phyloP scores from a whole-genome alignment of 2,329 filamentous ascomycete species.

The Epichloe aotearoae region DNA sequence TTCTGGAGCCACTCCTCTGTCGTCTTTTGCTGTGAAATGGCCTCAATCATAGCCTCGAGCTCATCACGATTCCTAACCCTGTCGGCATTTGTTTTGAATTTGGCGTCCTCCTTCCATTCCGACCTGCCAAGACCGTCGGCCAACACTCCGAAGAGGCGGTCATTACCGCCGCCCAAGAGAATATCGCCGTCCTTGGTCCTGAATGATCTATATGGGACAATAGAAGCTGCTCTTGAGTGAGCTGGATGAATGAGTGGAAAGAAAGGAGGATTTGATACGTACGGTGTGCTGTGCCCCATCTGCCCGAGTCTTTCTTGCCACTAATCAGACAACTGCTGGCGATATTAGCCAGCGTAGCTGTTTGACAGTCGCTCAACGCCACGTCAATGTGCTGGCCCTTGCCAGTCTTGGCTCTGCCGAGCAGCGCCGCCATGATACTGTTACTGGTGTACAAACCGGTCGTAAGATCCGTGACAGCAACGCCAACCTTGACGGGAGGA shows the following conservation, averaged over 20 bases:
- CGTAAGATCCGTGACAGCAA: constrained; percentile 91
- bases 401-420: constrained; percentile 61
- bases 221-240: constrained; percentile 52
- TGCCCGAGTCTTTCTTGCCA: constrained; percentile 71
- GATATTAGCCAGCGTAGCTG: constrained; percentile 88
- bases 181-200: constrained; percentile 58
- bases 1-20: constrained; percentile 79
- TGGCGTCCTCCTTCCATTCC: constrained; percentile 46
- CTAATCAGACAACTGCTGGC: constrained; percentile 84
- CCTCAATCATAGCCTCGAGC: constrained; percentile 69
- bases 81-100: constrained; percentile 47
- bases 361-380: constrained; percentile 84
- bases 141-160: constrained; percentile 52
- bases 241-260: background rate
- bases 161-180: constrained; percentile 60
- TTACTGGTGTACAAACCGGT: constrained; percentile 93
- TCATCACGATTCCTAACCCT: constrained; percentile 59
- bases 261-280: constrained; percentile 16
- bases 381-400: constrained; percentile 88
- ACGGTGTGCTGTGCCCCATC: constrained; percentile 97
- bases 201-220: constrained; percentile 88
- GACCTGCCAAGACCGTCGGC: constrained; percentile 45
- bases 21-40: constrained; percentile 59
- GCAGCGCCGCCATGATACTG: constrained; percentile 82
- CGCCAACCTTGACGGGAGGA: constrained; percentile 90